Base-by-base conservation (phyloP, 176 grass and related monocot genomes). In the Eleusine coracana region DNA sequence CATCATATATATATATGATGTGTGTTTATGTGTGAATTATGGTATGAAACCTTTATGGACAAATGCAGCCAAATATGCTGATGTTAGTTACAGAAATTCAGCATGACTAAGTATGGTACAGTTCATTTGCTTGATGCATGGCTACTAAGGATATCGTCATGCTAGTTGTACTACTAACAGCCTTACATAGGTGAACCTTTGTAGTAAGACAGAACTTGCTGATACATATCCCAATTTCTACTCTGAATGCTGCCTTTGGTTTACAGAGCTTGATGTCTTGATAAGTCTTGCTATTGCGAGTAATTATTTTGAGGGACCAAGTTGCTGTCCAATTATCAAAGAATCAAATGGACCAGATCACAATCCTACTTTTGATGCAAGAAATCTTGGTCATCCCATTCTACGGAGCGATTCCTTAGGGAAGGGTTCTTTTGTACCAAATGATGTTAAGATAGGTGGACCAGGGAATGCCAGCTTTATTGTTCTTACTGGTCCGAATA, bases 401-500 rank as follows among this genome's bases (percentile, higher is more conserved):
- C 78, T 98, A 48, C 81, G 69, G 79, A 95, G 84, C 65, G 89
- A 98, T 87, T 84, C 82, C 29, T 86, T 95, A 85, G 87, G 88
- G 79, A 93, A 80, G 79, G 96, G 96, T 77, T 93, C 87, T 55
- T 98, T 98, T 80, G 96, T 98, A 68, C 88, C 90, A 9, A 98
- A 98, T 82, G 76, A 95, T 77, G 80, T 98, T 73, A 93, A 75
- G 63, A 93, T 98, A 80, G 96, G 96, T 72, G 86, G 88, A 42
- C 58, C 73, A 17, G 84, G 84, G 18, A 82, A 88, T 64, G 72
- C 90, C 64, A 93, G 87, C 55, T 93, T 94, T 83, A 92, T 98
- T 80, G 82, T 98, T 89, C 85, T 98, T 66, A 98, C 96, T 70
- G 96, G 96, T 70, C 96, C 92, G 16, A 95, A 98, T 89, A 98